These are phyloP conservation scores for Apiotrichum siamense DNA, from an alignment of 1,284 basidiomycete species.

Conservation along the genomic window DNA sequence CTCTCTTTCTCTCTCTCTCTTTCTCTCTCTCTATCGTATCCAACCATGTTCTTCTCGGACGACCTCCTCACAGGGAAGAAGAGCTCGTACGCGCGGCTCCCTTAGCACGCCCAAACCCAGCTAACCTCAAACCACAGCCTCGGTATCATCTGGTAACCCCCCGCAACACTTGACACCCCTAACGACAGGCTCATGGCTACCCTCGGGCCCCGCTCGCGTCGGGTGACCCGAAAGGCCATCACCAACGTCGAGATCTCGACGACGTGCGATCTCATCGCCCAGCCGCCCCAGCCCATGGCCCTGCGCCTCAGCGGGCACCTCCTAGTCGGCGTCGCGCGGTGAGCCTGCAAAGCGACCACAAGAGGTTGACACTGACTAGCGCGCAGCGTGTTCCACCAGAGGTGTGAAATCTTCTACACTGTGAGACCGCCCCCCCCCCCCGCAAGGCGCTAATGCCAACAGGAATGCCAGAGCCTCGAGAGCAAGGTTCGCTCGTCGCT, in stretches of 20 bases:
- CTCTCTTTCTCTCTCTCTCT: background rate
- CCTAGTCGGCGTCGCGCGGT: conserved; percentile 81
- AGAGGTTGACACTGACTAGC: background rate
- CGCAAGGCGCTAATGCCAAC: background rate
- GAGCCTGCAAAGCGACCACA: conserved; percentile 27
- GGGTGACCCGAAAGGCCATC: conserved; percentile 70
- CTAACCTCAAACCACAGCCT: conserved; percentile 18
- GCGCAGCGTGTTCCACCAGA: conserved; percentile 31
- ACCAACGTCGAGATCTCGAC: conserved; percentile 70
- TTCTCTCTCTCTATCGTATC: background rate
- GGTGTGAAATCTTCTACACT: conserved; percentile 33
- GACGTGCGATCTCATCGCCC: conserved; percentile 68
- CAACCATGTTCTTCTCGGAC: conserved; percentile 39
- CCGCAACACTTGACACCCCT: conserved; percentile 8
- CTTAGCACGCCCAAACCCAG: background rate
- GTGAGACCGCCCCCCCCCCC: conserved; percentile 15
- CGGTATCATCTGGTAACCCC: conserved; percentile 43
- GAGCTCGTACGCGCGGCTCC: conserved; percentile 36
- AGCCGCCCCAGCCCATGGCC: conserved; percentile 76
- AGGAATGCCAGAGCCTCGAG: conserved; percentile 35
- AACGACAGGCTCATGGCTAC: conserved; percentile 73
- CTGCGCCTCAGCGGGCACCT: conserved; percentile 75
- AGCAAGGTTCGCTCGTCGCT: no score
- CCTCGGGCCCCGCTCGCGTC: conserved; percentile 73
- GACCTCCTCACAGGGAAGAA: conserved; percentile 36